phyloP scores from a whole-genome alignment of 2,329 filamentous ascomycete species.

The Stagonosporopsis cucurbitacearum region DNA sequence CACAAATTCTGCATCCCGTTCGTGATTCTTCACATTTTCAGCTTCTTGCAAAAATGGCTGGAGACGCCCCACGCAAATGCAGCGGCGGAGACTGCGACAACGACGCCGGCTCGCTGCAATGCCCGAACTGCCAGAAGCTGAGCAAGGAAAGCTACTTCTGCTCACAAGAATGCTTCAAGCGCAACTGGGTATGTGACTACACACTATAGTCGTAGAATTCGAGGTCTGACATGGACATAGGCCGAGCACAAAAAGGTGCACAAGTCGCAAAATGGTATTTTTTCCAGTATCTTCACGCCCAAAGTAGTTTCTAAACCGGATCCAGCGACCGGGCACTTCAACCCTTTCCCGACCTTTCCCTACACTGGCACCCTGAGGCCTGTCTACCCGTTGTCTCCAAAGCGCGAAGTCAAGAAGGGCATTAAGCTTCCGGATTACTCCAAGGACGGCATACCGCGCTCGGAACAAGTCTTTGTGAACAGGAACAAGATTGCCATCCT shows the following conservation, averaged over 20 bases:
- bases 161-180: slow-evolving; percentile 98
- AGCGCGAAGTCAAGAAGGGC: slow-evolving; percentile 69
- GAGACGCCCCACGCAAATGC: slow-evolving; percentile 70
- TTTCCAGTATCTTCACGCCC: slow-evolving; percentile 76
- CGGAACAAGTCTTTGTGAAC: slow-evolving; percentile 68
- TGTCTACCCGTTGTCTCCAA: slow-evolving; percentile 66
- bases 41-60: slow-evolving; percentile 35
- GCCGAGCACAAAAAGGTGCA: slow-evolving; percentile 81
- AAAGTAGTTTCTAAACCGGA: slow-evolving; percentile 89
- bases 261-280: slow-evolving; percentile 78
- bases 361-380: slow-evolving; percentile 85
- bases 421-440: slow-evolving; percentile 90
- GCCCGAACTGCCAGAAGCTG: slow-evolving; percentile 91
- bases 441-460: slow-evolving; percentile 75
- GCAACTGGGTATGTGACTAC: slow-evolving; percentile 79
- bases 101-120: slow-evolving; percentile 84
- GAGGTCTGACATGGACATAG: slow-evolving; percentile 56
- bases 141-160: slow-evolving; percentile 95
- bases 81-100: slow-evolving; percentile 84
- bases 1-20: not conserved
- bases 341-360: slow-evolving; percentile 87
- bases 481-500: slow-evolving; percentile 84
- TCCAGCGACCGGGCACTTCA: slow-evolving; percentile 87
- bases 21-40: not conserved
- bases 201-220: slow-evolving; percentile 16